Evolutionary conservation across 768 basidiomycete species (phyloP).

Genomic region (Xanthoconium purpureum): DNA sequence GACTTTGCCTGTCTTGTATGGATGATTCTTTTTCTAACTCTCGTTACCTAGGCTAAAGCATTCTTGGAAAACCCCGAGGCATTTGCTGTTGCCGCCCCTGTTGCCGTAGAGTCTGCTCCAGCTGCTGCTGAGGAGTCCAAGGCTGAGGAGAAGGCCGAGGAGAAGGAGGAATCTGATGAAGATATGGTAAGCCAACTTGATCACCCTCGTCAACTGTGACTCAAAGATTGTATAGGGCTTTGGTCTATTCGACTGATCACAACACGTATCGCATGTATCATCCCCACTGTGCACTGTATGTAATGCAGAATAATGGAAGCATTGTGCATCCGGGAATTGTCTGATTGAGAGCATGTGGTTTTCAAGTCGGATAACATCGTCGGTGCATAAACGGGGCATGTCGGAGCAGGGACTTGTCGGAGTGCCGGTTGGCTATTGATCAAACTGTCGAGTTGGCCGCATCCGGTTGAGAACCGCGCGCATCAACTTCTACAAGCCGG

Average conservation of each 20-base stretch:
- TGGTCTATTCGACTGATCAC: conserved; percentile 80
- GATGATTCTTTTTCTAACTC: conserved; percentile 2
- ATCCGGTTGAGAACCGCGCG: background rate
- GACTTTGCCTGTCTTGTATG: conserved; percentile 18
- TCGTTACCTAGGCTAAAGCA: conserved; percentile 72
- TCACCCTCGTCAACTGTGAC: background rate
- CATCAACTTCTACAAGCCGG: background rate
- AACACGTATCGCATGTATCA: conserved; percentile 15
- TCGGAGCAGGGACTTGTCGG: conserved; percentile 8
- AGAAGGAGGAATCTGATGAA: conserved; percentile 84
- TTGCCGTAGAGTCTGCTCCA: conserved; percentile 49
- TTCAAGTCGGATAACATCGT: background rate
- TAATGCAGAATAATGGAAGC: conserved; percentile 22
- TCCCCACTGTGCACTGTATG: conserved; percentile 12
- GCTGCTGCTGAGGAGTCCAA: conserved; percentile 57
- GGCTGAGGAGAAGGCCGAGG: conserved; percentile 73
- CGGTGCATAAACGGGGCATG: background rate
- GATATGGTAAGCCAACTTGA: conserved; percentile 64
- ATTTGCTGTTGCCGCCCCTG: conserved; percentile 81
- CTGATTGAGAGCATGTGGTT: background rate
- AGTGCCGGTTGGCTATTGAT: conserved; percentile 1
- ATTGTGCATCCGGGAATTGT: conserved; percentile 8
- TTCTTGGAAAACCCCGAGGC: conserved; percentile 97
- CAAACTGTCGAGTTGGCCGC: background rate
- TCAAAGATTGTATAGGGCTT: conserved; percentile 61